Percentiles rank a stretch among this genome's conserved stretches.
These are phyloP conservation scores for Coniosporium apollinis DNA, from an alignment of 495 filamentous ascomycete genomes.

Conservation along the genomic window DNA sequence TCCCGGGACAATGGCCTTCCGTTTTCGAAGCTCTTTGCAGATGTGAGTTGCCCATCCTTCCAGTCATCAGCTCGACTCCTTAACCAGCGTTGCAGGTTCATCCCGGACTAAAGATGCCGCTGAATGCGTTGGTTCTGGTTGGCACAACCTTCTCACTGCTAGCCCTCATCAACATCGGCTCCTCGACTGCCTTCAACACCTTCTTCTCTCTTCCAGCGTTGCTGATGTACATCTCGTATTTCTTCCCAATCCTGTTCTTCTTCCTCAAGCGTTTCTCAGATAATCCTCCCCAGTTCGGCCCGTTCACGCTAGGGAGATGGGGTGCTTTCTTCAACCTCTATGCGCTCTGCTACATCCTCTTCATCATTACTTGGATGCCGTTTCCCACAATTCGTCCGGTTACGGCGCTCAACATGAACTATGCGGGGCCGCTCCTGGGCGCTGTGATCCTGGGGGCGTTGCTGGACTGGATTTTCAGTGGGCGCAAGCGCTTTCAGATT, in stretches of 20 bases:
- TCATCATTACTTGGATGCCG: conserved; percentile 4
- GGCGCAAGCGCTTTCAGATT: not conserved
- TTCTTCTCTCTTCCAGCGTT: conserved; percentile 13
- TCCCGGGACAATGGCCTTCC: conserved; percentile 21
- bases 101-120: conserved; percentile 12
- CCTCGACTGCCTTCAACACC: conserved; percentile 16
- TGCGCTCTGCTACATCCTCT: conserved; percentile 16
- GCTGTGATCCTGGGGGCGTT: not conserved
- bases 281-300: conserved; percentile 24
- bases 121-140: conserved; percentile 9
- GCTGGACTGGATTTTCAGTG: conserved; percentile 1
- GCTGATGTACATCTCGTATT: conserved; percentile 12
- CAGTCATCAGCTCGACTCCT: too few relatives aligned
- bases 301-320: conserved; percentile 24
- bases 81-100: conserved; percentile 14
- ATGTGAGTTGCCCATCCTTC: conserved; percentile 9
- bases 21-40: conserved; percentile 11
- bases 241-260: conserved; percentile 26
- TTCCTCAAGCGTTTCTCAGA: conserved; percentile 29
- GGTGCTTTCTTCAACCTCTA: conserved; percentile 30
- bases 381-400: conserved; percentile 9
- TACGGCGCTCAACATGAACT: conserved; percentile 11
- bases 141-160: conserved; percentile 21
- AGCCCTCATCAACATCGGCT: conserved; percentile 15
- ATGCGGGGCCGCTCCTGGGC: conserved; percentile 2